phyloP scores from a whole-genome alignment of 2,329 filamentous ascomycete genomes.

The Colletotrichum tamarilloi region DNA sequence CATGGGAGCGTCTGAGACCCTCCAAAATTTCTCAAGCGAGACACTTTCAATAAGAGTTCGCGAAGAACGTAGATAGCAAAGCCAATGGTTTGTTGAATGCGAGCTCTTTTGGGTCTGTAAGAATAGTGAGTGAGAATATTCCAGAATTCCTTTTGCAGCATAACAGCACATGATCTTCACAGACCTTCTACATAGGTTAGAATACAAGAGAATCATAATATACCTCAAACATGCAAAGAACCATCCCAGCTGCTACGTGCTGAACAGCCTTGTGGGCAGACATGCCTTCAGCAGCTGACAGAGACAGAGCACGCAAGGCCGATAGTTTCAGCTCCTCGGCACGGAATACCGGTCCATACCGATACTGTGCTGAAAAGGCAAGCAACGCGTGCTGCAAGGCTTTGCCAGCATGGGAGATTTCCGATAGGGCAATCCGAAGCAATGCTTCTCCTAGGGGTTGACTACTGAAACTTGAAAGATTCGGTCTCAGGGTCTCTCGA shows the following conservation, averaged over 20 bases:
- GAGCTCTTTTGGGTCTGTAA: conserved; percentile 39
- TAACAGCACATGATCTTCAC: no score
- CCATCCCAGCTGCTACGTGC: conserved; percentile 45
- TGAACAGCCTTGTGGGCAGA: conserved; percentile 38
- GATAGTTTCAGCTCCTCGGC: conserved; percentile 41
- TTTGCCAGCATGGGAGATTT: conserved; percentile 35
- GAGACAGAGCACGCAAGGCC: conserved; percentile 38
- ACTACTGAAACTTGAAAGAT: conserved; percentile 17
- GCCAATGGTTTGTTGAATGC: conserved; percentile 42
- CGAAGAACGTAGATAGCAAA: conserved; percentile 41
- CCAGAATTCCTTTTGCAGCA: neutral
- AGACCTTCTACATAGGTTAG: neutral
- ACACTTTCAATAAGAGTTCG: conserved; percentile 35
- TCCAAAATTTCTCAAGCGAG: neutral
- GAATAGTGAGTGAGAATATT: neutral
- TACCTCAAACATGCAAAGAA: conserved; percentile 44
- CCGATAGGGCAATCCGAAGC: conserved; percentile 39
- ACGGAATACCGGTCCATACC: conserved; percentile 38
- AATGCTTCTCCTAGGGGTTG: conserved; percentile 38
- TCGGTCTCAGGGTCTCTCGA: neutral
- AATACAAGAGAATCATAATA: neutral
- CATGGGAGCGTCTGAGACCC: conserved; percentile 15
- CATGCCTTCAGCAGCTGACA: conserved; percentile 36
- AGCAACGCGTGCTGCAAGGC: conserved; percentile 41
- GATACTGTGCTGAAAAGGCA: conserved; percentile 41